A percentile compares a stretch with the other conserved stretches of the same genome.
Conservation (phyloP, 176 grass and related monocot genomes). For the Canna indica region DNA sequence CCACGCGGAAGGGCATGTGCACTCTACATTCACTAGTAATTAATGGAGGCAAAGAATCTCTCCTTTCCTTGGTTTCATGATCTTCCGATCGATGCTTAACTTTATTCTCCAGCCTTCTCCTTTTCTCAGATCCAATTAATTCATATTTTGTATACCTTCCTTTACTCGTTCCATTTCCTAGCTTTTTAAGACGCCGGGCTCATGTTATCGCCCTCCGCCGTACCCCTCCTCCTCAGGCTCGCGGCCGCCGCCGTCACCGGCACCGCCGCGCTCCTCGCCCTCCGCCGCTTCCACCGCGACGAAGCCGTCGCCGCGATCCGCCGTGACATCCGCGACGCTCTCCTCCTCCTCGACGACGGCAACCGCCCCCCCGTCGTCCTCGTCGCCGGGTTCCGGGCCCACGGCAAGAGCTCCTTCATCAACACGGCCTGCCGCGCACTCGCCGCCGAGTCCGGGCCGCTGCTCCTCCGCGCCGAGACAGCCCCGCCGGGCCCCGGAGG, state of each 20-base stretch:
- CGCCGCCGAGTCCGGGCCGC: conserved; percentile 55
- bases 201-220: conserved; percentile 9
- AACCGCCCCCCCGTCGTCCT: conserved; percentile 44
- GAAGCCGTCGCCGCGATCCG: conserved; percentile 41
- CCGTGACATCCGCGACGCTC: conserved; percentile 26
- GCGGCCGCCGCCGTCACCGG: conserved; percentile 43
- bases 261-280: conserved; percentile 35
- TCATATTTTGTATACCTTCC: no score
- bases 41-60: no score
- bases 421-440: conserved; percentile 88
- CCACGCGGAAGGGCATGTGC: no score
- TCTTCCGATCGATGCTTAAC: no score
- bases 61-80: no score
- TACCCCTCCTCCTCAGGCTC: conserved; percentile 56
- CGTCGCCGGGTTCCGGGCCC: conserved; percentile 49
- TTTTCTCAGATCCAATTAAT: no score
- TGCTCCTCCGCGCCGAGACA: conserved; percentile 71
- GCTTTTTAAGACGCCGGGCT: neutral
- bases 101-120: no score
- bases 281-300: conserved; percentile 30
- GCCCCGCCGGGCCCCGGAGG: conserved; percentile 47
- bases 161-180: no score
- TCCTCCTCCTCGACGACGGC: conserved; percentile 16
- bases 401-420: conserved; percentile 84
- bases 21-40: no score